These are phyloP conservation scores for Neofusicoccum laricinum DNA, from an alignment of 2,329 filamentous ascomycete genomes.

Conservation along the genomic window DNA sequence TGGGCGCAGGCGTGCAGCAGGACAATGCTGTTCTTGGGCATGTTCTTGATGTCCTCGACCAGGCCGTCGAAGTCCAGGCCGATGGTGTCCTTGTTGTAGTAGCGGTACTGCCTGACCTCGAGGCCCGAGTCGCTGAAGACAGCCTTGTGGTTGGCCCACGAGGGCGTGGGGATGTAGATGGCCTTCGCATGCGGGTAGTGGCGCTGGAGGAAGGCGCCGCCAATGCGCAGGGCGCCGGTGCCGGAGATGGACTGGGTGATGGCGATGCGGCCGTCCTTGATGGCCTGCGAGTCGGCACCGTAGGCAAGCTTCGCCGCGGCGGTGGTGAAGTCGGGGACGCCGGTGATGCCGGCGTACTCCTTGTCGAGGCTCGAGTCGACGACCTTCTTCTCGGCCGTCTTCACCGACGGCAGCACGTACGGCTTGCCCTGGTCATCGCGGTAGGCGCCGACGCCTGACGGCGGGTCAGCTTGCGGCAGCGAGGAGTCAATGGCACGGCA, in stretches of 20 bases:
- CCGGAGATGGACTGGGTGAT: constrained; percentile 98
- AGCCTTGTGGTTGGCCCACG: constrained; percentile 97
- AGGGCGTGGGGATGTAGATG: constrained; percentile 94
- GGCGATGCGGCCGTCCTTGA: constrained; percentile 73
- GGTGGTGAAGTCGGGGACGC: constrained; percentile 89
- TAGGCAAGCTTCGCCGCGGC: constrained; percentile 90
- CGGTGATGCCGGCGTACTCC: constrained; percentile 97
- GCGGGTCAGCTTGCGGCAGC: neutral
- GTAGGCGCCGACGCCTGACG: constrained; percentile 89
- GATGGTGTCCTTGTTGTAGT: constrained; percentile 99
- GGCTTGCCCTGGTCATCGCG: constrained; percentile 97
- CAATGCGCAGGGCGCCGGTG: constrained; percentile 92
- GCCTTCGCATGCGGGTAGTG: constrained; percentile 90
- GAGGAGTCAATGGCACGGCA: constrained; percentile 25
- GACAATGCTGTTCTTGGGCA: constrained; percentile 83
- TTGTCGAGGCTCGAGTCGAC: constrained; percentile 79
- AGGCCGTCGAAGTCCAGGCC: constrained; percentile 96
- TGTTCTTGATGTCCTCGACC: constrained; percentile 83
- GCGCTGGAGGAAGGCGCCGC: constrained; percentile 85
- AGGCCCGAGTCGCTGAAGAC: constrained; percentile 93
- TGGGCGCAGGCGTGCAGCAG: constrained; percentile 96
- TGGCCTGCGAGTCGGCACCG: constrained; percentile 71
- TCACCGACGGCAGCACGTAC: constrained; percentile 92
- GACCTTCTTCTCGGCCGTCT: constrained; percentile 82
- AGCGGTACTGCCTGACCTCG: constrained; percentile 90